phyloP scores from a whole-genome alignment of 768 basidiomycete genomes.

The Suillus subluteus region DNA sequence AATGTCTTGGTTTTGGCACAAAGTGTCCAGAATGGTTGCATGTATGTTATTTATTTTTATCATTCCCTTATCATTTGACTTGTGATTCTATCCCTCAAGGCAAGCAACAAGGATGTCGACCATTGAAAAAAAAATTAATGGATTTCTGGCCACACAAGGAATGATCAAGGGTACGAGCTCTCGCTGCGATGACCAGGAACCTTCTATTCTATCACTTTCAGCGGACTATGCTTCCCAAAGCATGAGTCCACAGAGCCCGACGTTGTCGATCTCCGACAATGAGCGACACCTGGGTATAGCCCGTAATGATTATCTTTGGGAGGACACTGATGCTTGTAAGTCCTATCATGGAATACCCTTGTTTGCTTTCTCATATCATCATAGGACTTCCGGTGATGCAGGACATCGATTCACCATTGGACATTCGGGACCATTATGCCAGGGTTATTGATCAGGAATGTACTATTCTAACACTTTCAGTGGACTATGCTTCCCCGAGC shows the following conservation, averaged over 20 bases:
- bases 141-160: conserved; percentile 77
- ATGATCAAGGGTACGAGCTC: conserved; percentile 85
- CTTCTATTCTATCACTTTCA: conserved; percentile 54
- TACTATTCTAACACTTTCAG: no score
- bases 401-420: conserved; percentile 34
- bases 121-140: conserved; percentile 80
- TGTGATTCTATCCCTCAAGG: conserved; percentile 48
- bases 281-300: no score
- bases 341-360: not conserved
- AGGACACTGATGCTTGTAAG: conserved; percentile 32
- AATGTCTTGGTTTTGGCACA: conserved; percentile 81
- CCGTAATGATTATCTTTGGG: conserved; percentile 22
- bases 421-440: conserved; percentile 25
- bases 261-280: conserved; percentile 45
- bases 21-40: conserved; percentile 87
- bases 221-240: conserved; percentile 44
- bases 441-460: no score
- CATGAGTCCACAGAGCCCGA: conserved; percentile 48
- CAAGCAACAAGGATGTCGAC: conserved; percentile 64
- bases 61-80: conserved; percentile 10
- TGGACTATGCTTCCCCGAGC: no score
- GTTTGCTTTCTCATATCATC: conserved; percentile 3
- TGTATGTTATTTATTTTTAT: conserved; percentile 43
- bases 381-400: conserved; percentile 34
- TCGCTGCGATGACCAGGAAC: conserved; percentile 58